Base-by-base conservation (phyloP, 1,284 basidiomycete genomes). In the Entoloma clypeatum region DNA sequence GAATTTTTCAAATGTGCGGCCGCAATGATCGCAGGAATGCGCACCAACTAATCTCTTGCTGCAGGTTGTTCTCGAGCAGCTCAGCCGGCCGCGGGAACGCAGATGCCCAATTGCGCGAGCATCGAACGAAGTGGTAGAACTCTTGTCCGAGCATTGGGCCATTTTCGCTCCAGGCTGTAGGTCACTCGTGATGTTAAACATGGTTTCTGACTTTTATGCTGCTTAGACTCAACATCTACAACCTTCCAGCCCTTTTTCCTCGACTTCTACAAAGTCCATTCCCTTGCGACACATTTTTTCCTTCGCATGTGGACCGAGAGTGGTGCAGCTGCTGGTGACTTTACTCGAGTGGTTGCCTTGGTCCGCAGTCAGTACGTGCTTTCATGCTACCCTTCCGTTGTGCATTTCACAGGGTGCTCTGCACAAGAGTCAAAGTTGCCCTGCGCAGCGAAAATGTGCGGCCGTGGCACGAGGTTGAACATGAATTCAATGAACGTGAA, bases 251-350 rank as follows among this genome's bases (percentile, higher is more conserved):
- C 92, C 0, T 92, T 93, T 68, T 85, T 97, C 61, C 74, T 97
- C 46, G 88, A 90, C 53, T 91, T 94, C 58, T 75, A 78, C 51
- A 81, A 79, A 45, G 82, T 95, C 7, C 94, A 98, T 62, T 70
- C 77, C 5, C 69, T 95, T 3, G 87, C 88, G 1, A 79, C 89
- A 19, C 81, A 81, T 42, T 96, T 97, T 70, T 96, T 96, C 69
- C 66, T 93, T 19, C 79, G 91, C 47, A 95, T 98, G 85, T 98
- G 93, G 93, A 81, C 77, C 54, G 93, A 97, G 62, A 92, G 89
- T 50, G 86, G 87, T 24, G 91, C 94, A 1, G 82, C 85, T 7
- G 61, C 64, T 6, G 80, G 72, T 21, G 92, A 96, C 60, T 94
- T 96, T 56, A 71, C 77, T 25, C 81, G 92, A 10, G 81, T 97